A percentile compares a stretch with the other conserved stretches of the same genome.
phyloP scores from a whole-genome alignment of 2,329 filamentous ascomycete species.

The Penicillium sp. region DNA sequence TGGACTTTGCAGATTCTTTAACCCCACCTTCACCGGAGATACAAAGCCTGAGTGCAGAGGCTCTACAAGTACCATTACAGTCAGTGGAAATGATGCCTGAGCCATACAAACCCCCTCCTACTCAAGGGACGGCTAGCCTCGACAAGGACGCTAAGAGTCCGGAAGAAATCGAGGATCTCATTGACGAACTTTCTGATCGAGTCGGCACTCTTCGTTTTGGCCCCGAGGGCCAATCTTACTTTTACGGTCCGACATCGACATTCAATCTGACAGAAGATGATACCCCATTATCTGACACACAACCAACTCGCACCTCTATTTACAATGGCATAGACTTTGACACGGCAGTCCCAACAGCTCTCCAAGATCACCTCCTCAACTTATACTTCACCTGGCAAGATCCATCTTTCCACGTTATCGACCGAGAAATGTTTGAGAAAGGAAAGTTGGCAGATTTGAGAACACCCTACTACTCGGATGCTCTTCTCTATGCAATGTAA shows the following conservation, averaged over 20 bases:
- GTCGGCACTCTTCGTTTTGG: slow-evolving; percentile 37
- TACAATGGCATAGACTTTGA: slow-evolving; percentile 25
- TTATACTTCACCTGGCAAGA: slow-evolving; percentile 48
- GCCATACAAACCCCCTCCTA: neutral
- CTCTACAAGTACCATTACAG: neutral
- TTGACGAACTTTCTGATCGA: slow-evolving; percentile 35
- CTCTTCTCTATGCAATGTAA: slow-evolving; percentile 29
- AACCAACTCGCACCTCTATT: neutral
- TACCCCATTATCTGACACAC: slow-evolving; percentile 7
- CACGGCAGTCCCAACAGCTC: slow-evolving; percentile 25
- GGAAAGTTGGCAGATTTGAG: slow-evolving; percentile 16
- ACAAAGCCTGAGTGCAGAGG: neutral
- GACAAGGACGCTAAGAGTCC: slow-evolving; percentile 1
- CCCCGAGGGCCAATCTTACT: slow-evolving; percentile 34
- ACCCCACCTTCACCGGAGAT: neutral
- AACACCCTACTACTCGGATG: slow-evolving; percentile 27
- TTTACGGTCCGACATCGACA: slow-evolving; percentile 39
- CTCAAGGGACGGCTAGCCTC: slow-evolving; percentile 5
- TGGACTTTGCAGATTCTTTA: neutral
- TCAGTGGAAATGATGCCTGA: neutral
- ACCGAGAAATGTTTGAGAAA: slow-evolving; percentile 29
- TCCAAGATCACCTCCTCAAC: slow-evolving; percentile 39
- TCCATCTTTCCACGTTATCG: slow-evolving; percentile 39
- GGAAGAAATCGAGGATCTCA: slow-evolving; percentile 26
- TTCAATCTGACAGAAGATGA: slow-evolving; percentile 27